Base-by-base conservation (phyloP, 2,329 filamentous ascomycete species). In the Colletotrichum magnum region DNA sequence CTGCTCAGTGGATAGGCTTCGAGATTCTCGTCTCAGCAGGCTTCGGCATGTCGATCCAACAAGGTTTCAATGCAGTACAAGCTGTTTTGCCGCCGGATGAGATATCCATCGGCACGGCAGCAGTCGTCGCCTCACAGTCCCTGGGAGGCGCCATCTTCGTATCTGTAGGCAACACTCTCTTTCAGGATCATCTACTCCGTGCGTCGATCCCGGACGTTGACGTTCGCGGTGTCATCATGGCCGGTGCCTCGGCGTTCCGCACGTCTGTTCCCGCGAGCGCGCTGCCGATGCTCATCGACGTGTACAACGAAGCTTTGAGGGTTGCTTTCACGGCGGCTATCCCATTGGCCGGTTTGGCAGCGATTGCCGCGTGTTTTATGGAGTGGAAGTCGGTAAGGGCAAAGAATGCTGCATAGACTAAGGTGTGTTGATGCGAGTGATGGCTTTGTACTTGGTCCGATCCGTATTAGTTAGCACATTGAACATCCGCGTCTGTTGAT, bases 281-380 rank as follows among this genome's bases (percentile, higher is more conserved):
- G 70, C 74, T 92, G 0, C 74, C 78, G 0, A 82, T 81, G 0
- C 86, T 93, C 50, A 78, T 91, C 16, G 59, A 74, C 0, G 87
- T 87, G 0, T 93, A 93, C 78, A 90, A 86, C 67, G 79, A 86
- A 59, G 87, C 87, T 0, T 88, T 90, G 73, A 89, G 89, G 73
- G 87, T 90, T 6, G 82, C 84, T 4, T 83, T 89, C 28, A 89
- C 68, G 7, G 64, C 43, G 36, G 68, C 68, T 3, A 59, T 70
- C 43, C 58, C 64, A 1, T 45, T 70, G 64, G 64, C 64, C 12
- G 68, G 58, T 7, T 7, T 68, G 7, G 66, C 68, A 10, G 41
- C 43, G 7, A 52, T 70, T 53, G 64, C 68, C 9, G 52, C 68
- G 36, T 70, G 64, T 32, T 70, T 63, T 7, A 56, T 70, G 64